A percentile compares a stretch with the other conserved stretches of the same genome.
Evolutionary conservation across 2,329 filamentous ascomycete genomes (phyloP).

Genomic region (Graphilbum sp.): DNA sequence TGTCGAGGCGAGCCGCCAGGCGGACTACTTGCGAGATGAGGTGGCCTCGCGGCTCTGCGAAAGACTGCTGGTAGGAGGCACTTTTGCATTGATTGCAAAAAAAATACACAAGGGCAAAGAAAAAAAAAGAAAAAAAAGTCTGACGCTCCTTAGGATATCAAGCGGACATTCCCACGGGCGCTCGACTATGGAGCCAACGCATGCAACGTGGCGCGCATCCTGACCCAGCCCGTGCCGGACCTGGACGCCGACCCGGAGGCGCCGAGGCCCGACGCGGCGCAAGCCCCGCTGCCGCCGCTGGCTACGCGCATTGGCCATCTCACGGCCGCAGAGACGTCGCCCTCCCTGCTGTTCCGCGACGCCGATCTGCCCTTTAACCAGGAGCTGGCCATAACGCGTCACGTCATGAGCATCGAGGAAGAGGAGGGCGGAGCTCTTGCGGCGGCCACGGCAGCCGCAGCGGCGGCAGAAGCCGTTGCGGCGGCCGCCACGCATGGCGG

Average conservation of each 20-base stretch:
- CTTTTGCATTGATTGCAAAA: too few species aligned
- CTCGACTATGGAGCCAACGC: slow-evolving; percentile 92
- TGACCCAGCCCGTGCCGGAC: slow-evolving; percentile 55
- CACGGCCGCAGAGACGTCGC: slow-evolving; percentile 68
- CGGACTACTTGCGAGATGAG: slow-evolving; percentile 89
- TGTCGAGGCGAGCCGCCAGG: slow-evolving; percentile 54
- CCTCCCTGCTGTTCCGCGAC: slow-evolving; percentile 65
- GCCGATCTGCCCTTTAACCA: slow-evolving; percentile 57
- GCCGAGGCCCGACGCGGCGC: slow-evolving; percentile 26
- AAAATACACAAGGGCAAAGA: too few species aligned
- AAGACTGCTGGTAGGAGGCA: slow-evolving; percentile 58
- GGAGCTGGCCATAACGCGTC: slow-evolving; percentile 52
- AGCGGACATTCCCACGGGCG: slow-evolving; percentile 65
- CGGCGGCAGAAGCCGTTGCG: neutral
- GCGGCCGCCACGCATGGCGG: neutral
- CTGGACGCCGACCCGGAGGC: neutral
- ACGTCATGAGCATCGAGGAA: slow-evolving; percentile 58
- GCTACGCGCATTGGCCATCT: slow-evolving; percentile 56
- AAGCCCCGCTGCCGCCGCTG: slow-evolving; percentile 47
- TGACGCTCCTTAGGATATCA: slow-evolving; percentile 61
- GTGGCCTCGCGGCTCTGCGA: slow-evolving; percentile 74
- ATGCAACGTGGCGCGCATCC: slow-evolving; percentile 77
- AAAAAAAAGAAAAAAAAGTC: too few species aligned
- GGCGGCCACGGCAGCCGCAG: neutral
- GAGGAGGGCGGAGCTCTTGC: slow-evolving; percentile 6